Percentiles rank a stretch among this genome's conserved stretches.
Evolutionary conservation across 108 stramenopile genomes (phyloP).

Genomic region (Skeletonema tropicum): DNA sequence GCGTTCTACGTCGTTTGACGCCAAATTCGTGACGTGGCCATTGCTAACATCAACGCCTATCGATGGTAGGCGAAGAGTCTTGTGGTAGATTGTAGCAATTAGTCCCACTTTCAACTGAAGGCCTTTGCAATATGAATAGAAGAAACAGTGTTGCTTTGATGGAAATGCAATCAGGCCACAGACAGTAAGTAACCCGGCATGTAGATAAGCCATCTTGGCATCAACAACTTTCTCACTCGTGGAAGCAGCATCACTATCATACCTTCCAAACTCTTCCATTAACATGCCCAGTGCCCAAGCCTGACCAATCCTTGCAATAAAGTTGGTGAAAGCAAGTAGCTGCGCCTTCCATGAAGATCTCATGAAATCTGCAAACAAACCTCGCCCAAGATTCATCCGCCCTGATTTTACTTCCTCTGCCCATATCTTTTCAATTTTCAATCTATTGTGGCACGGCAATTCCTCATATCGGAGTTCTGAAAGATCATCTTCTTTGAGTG

Average conservation of each 20-base stretch:
- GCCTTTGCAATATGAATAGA: slow-evolving; percentile 26
- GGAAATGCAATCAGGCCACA: slow-evolving; percentile 25
- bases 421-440: slow-evolving; percentile 53
- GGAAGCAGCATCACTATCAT: not conserved
- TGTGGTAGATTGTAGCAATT: slow-evolving; percentile 66
- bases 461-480: slow-evolving; percentile 50
- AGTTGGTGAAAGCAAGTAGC: slow-evolving; percentile 2
- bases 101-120: slow-evolving; percentile 20
- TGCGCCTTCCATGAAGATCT: slow-evolving; percentile 14
- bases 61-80: slow-evolving; percentile 34
- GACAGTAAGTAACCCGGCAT: slow-evolving; percentile 2
- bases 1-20: slow-evolving; percentile 58
- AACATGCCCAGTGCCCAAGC: slow-evolving; percentile 15
- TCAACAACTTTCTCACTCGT: not conserved
- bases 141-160: slow-evolving; percentile 32
- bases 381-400: slow-evolving; percentile 18
- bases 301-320: slow-evolving; percentile 10
- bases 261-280: slow-evolving; percentile 13
- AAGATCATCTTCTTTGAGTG: slow-evolving; percentile 54
- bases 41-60: slow-evolving; percentile 6
- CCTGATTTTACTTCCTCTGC: slow-evolving; percentile 25
- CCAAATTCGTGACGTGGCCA: slow-evolving; percentile 54
- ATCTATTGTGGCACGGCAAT: slow-evolving; percentile 14
- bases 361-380: slow-evolving; percentile 14
- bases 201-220: slow-evolving; percentile 8